Evolutionary conservation across 768 basidiomycete species (phyloP).

Genomic region (Calocybe indica): DNA sequence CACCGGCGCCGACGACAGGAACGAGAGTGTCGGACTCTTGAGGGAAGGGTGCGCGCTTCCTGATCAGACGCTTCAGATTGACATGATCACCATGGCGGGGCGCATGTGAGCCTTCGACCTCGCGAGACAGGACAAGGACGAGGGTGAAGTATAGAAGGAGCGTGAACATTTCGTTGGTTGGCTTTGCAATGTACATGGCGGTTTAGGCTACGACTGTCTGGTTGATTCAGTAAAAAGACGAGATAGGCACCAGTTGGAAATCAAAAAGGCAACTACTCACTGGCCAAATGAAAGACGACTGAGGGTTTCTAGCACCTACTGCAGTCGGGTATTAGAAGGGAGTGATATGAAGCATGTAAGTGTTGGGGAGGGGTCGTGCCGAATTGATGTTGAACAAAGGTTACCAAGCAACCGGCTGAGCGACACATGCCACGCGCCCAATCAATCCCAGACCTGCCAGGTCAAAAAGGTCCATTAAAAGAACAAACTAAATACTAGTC

Average conservation of each 20-base stretch:
- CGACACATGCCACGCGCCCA: no score
- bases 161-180: slow-evolving; percentile 38
- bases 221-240: background rate
- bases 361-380: no score
- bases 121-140: slow-evolving; percentile 45
- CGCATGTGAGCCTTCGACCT: slow-evolving; percentile 19
- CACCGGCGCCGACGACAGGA: slow-evolving; percentile 27
- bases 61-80: slow-evolving; percentile 59
- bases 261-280: no score
- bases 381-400: no score
- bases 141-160: slow-evolving; percentile 59
- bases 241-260: background rate
- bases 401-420: no score
- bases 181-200: slow-evolving; percentile 45
- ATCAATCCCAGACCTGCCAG: no score
- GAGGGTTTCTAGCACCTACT: no score
- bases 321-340: no score
- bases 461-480: slow-evolving; percentile 2
- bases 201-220: background rate
- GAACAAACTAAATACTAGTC: background rate
- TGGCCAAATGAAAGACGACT: no score
- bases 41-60: slow-evolving; percentile 46
- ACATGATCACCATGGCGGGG: slow-evolving; percentile 47
- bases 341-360: no score
- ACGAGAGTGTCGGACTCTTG: slow-evolving; percentile 11